Conservation (phyloP, 768 basidiomycete genomes). For the Gyrodon lividus region DNA sequence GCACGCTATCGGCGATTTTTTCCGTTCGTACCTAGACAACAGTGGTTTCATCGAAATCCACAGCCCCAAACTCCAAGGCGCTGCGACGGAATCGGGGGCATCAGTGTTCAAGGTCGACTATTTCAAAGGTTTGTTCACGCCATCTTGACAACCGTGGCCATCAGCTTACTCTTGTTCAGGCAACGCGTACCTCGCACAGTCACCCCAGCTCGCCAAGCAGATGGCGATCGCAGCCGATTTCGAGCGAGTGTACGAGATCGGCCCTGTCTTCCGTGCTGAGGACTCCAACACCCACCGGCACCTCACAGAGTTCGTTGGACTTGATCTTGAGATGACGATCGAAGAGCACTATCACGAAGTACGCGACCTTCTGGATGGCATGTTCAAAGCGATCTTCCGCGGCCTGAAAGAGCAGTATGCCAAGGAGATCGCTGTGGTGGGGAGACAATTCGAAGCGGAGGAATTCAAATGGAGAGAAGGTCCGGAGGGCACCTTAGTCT, state of each 20-base stretch:
- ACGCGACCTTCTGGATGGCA: conserved; percentile 83
- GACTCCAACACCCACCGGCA: conserved; percentile 97
- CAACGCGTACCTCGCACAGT: conserved; percentile 90
- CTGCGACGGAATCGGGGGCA: conserved; percentile 95
- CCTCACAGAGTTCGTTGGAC: conserved; percentile 96
- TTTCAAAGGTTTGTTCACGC: conserved; percentile 71
- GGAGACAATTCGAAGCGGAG: conserved; percentile 90
- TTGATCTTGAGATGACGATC: conserved; percentile 98
- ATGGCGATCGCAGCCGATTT: conserved; percentile 99
- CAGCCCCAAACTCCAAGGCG: conserved; percentile 94
- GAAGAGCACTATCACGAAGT: conserved; percentile 99
- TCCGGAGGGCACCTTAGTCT: conserved; percentile 70
- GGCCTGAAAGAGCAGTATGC: conserved; percentile 74
- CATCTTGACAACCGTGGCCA: not conserved
- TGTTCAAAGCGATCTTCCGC: conserved; percentile 85
- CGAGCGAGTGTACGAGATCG: conserved; percentile 97
- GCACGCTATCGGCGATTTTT: conserved; percentile 82
- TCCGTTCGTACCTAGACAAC: conserved; percentile 75
- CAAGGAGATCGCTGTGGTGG: conserved; percentile 79
- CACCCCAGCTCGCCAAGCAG: conserved; percentile 96
- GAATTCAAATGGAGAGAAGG: conserved; percentile 87
- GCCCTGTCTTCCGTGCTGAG: conserved; percentile 95
- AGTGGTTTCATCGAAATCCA: conserved; percentile 93
- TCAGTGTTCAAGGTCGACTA: conserved; percentile 98
- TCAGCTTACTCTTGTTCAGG: conserved; percentile 45